Evolutionary conservation across 1,284 basidiomycete species (phyloP).

Genomic region (Leccinum angustisporum): DNA sequence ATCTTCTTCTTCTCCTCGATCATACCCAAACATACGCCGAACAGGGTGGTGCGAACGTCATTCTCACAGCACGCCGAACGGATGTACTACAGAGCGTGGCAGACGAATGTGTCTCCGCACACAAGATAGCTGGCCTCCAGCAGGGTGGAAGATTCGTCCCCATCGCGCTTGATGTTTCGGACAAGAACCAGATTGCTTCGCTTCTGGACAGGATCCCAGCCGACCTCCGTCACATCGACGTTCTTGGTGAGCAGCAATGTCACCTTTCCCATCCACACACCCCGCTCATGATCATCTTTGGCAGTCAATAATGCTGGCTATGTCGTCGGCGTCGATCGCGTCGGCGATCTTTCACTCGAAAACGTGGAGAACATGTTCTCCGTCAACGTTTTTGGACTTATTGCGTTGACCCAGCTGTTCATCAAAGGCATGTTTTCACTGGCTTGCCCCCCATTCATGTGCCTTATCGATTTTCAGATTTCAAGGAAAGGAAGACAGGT

Average conservation of each 20-base stretch:
- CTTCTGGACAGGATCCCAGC: slow-evolving; percentile 69
- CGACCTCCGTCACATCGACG: slow-evolving; percentile 67
- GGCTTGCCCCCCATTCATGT: not conserved
- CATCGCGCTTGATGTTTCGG: slow-evolving; percentile 73
- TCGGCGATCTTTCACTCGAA: slow-evolving; percentile 74
- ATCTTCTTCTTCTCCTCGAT: not conserved
- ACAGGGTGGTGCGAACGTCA: slow-evolving; percentile 77
- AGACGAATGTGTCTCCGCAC: slow-evolving; percentile 65
- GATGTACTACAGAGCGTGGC: slow-evolving; percentile 66
- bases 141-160: slow-evolving; percentile 70
- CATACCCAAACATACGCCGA: slow-evolving; percentile 1
- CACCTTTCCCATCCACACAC: not conserved
- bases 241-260: slow-evolving; percentile 56
- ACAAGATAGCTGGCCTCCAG: slow-evolving; percentile 69
- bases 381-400: slow-evolving; percentile 91
- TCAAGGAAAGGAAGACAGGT: slow-evolving; percentile 85
- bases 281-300: not conserved
- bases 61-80: slow-evolving; percentile 68
- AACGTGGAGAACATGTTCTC: slow-evolving; percentile 89
- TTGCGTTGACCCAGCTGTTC: slow-evolving; percentile 78
- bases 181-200: slow-evolving; percentile 63
- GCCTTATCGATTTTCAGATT: slow-evolving; percentile 51
- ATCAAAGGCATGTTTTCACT: slow-evolving; percentile 54
- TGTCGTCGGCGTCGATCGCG: slow-evolving; percentile 79
- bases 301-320: slow-evolving; percentile 88